A percentile compares a stretch with the other conserved stretches of the same genome.
Conservation (phyloP, 1,139 yeast genomes). For the Taiozyma sp. region DNA sequence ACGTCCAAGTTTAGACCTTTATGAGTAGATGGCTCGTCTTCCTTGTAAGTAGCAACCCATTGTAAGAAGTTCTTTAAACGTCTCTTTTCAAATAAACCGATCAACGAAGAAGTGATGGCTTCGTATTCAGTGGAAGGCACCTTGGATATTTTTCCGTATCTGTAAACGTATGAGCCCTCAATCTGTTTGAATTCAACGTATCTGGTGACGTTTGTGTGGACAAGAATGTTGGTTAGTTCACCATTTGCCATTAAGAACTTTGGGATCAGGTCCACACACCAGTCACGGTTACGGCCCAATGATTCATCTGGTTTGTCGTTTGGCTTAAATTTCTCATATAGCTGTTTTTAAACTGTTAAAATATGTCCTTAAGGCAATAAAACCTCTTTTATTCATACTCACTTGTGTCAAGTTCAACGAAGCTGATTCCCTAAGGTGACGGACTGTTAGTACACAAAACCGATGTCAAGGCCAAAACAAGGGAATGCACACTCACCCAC, state of each 20-base stretch:
- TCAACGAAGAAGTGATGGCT: slow-evolving; percentile 85
- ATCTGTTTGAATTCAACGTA: slow-evolving; percentile 96
- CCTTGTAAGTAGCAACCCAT: slow-evolving; percentile 78
- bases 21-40: slow-evolving; percentile 74
- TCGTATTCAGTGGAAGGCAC: slow-evolving; percentile 91
- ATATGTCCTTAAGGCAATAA: too few relatives aligned
- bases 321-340: slow-evolving; percentile 69
- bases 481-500: slow-evolving; percentile 39
- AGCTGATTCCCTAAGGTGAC: slow-evolving; percentile 39
- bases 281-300: slow-evolving; percentile 90
- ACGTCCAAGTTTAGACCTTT: slow-evolving; percentile 81
- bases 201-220: slow-evolving; percentile 92
- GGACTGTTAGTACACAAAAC: not conserved
- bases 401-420: slow-evolving; percentile 35
- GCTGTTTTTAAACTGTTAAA: slow-evolving; percentile 27
- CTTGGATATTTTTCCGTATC: slow-evolving; percentile 79
- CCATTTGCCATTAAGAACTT: slow-evolving; percentile 98
- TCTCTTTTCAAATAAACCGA: slow-evolving; percentile 96
- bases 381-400: not conserved
- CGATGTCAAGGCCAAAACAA: not conserved
- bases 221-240: slow-evolving; percentile 90
- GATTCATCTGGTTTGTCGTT: slow-evolving; percentile 63
- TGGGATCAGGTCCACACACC: slow-evolving; percentile 97
- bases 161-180: slow-evolving; percentile 88
- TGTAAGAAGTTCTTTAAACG: slow-evolving; percentile 90